Evolutionary conservation across 495 filamentous ascomycete species (phyloP).

Genomic region (Penicillium verhagenii): DNA sequence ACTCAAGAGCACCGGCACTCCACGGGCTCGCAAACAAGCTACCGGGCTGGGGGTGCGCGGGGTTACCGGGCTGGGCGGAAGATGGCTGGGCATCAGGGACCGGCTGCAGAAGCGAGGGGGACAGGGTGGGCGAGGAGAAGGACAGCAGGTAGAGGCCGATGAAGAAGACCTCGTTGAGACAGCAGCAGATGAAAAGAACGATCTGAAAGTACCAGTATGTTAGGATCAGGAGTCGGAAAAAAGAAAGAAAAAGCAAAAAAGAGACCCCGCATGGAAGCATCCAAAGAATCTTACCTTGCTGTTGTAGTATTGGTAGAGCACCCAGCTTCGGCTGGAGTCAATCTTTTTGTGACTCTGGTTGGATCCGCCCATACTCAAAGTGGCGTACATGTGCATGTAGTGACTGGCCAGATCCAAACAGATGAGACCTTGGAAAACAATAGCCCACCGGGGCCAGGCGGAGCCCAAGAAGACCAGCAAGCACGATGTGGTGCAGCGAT

Average conservation of each 20-base stretch:
- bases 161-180: conserved; percentile 93
- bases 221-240: background rate
- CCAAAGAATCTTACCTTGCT: conserved; percentile 65
- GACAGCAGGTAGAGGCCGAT: conserved; percentile 96
- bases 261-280: background rate
- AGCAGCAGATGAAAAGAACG: conserved; percentile 89
- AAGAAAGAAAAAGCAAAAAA: background rate
- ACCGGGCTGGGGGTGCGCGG: conserved; percentile 60
- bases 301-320: conserved; percentile 93
- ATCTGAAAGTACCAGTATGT: conserved; percentile 48
- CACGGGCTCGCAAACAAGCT: conserved; percentile 80
- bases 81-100: conserved; percentile 45
- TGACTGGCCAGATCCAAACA: conserved; percentile 90
- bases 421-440: conserved; percentile 92
- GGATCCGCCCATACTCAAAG: conserved; percentile 70
- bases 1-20: conserved; percentile 86
- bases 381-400: conserved; percentile 98
- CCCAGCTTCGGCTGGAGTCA: conserved; percentile 61
- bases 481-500: conserved; percentile 92
- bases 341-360: conserved; percentile 91
- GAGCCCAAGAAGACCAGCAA: conserved; percentile 89
- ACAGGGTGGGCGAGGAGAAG: conserved; percentile 85
- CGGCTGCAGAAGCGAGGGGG: conserved; percentile 70
- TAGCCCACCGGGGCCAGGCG: conserved; percentile 87
- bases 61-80: conserved; percentile 62